Conservation (phyloP, 2,329 filamentous ascomycete species). For the Fusarium oxysporum region DNA sequence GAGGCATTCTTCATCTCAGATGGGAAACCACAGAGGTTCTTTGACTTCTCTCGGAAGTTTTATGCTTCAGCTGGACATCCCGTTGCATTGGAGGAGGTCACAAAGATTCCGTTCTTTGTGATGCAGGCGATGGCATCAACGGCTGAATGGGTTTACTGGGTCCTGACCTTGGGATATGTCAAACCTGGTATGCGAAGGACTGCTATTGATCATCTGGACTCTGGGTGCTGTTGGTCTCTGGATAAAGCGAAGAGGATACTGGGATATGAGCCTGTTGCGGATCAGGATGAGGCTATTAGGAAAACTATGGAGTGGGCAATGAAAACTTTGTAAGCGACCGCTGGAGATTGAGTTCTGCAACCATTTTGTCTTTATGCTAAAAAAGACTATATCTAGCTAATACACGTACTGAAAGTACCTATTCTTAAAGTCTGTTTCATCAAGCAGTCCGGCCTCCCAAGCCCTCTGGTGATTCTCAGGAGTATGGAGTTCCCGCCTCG, state of each 20-base stretch:
- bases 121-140: background rate
- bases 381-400: background rate
- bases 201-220: background rate
- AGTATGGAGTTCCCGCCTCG: background rate
- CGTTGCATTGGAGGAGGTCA: background rate
- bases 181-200: background rate
- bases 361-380: no score
- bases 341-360: rapidly evolving
- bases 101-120: background rate
- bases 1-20: slow-evolving; percentile 8
- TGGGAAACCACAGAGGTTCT: background rate
- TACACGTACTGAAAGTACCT: slow-evolving; percentile 31
- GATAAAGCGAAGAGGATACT: background rate
- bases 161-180: background rate
- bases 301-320: background rate
- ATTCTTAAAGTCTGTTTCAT: slow-evolving; percentile 32
- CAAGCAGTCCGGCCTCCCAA: slow-evolving; percentile 20
- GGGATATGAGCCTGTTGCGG: background rate
- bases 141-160: slow-evolving; percentile 1
- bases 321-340: background rate
- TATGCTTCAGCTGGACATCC: background rate
- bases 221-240: slow-evolving; percentile 2
- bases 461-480: slow-evolving; percentile 8
- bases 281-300: background rate
- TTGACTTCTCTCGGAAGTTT: background rate